These are phyloP conservation scores for Aureobasidium subglaciale DNA, from an alignment of 2,329 filamentous ascomycete genomes.

Conservation along the genomic window DNA sequence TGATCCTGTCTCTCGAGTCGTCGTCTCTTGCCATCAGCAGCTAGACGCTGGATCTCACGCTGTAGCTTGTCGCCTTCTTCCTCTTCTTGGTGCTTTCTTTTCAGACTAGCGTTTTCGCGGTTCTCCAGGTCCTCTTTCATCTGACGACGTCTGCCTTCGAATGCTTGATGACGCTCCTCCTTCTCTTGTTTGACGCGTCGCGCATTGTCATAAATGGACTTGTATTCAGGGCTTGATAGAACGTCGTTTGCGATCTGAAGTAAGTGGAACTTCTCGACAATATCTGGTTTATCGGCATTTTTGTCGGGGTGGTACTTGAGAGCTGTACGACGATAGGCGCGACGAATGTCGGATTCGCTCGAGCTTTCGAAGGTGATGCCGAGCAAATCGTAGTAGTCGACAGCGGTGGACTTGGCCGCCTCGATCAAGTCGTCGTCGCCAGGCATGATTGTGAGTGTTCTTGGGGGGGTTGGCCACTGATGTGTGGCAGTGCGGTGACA, in stretches of 20 bases:
- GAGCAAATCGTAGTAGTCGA: slow-evolving; percentile 73
- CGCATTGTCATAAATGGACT: slow-evolving; percentile 70
- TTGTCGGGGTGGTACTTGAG: slow-evolving; percentile 95
- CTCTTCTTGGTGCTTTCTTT: slow-evolving; percentile 38
- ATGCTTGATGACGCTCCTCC: slow-evolving; percentile 62
- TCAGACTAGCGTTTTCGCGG: slow-evolving; percentile 52
- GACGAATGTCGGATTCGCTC: slow-evolving; percentile 63
- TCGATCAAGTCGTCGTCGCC: slow-evolving; percentile 36
- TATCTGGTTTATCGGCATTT: slow-evolving; percentile 55
- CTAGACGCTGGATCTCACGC: slow-evolving; percentile 40
- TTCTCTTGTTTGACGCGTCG: slow-evolving; percentile 64
- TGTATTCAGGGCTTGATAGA: slow-evolving; percentile 62
- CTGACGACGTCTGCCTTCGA: slow-evolving; percentile 63
- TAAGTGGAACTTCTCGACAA: slow-evolving; percentile 75
- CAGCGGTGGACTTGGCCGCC: slow-evolving; percentile 32
- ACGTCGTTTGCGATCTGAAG: slow-evolving; percentile 83
- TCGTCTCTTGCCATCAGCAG: slow-evolving; percentile 46
- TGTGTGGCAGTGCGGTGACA: neutral
- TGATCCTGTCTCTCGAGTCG: slow-evolving; percentile 49
- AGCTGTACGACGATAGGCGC: slow-evolving; percentile 76
- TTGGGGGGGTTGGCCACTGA: no score
- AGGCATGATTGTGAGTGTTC: slow-evolving; percentile 14
- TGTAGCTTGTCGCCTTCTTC: slow-evolving; percentile 52
- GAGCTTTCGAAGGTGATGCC: slow-evolving; percentile 57
- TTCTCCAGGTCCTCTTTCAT: slow-evolving; percentile 84